Evolutionary conservation across 352 stramenopile genomes (phyloP).

Genomic region (Pythium dissimile): DNA sequence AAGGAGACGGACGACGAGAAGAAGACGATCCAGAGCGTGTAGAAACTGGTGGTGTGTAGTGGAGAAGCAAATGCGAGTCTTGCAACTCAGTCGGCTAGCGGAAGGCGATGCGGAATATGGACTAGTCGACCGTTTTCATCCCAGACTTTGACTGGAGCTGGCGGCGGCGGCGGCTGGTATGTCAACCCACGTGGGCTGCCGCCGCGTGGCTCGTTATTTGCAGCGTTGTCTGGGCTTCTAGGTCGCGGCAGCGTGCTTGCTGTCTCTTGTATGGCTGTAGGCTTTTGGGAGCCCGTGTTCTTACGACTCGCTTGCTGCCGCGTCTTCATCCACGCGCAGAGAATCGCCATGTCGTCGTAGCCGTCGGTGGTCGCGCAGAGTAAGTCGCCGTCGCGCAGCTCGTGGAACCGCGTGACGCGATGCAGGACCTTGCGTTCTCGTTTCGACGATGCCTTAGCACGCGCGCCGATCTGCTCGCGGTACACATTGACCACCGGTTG

Average conservation of each 20-base stretch:
- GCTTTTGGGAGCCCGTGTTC: slow-evolving; percentile 13
- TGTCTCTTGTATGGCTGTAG: neutral
- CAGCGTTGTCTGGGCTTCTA: neutral
- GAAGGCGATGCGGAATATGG: slow-evolving; percentile 10
- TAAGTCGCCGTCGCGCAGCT: slow-evolving; percentile 48
- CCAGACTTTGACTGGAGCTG: slow-evolving; percentile 31
- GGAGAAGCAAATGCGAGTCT: too few relatives aligned
- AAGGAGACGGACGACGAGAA: slow-evolving; percentile 22
- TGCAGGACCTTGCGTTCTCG: slow-evolving; percentile 28
- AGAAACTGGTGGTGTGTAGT: neutral
- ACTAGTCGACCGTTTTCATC: slow-evolving; percentile 48
- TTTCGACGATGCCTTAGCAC: neutral
- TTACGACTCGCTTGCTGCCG: slow-evolving; percentile 32
- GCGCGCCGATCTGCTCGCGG: slow-evolving; percentile 33
- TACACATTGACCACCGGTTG: slow-evolving; percentile 39
- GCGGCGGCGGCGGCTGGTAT: slow-evolving; percentile 9
- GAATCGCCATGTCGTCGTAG: slow-evolving; percentile 70
- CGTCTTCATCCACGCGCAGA: slow-evolving; percentile 60
- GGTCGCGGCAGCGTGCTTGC: too few relatives aligned
- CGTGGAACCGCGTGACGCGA: slow-evolving; percentile 32
- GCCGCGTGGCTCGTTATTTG: neutral
- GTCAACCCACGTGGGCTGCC: neutral
- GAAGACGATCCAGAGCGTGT: slow-evolving; percentile 15
- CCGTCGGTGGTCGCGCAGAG: slow-evolving; percentile 55
- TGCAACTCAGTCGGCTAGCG: neutral